These are phyloP conservation scores for Incumbomyces lentus DNA, from an alignment of 2,329 filamentous ascomycete species.

Conservation along the genomic window DNA sequence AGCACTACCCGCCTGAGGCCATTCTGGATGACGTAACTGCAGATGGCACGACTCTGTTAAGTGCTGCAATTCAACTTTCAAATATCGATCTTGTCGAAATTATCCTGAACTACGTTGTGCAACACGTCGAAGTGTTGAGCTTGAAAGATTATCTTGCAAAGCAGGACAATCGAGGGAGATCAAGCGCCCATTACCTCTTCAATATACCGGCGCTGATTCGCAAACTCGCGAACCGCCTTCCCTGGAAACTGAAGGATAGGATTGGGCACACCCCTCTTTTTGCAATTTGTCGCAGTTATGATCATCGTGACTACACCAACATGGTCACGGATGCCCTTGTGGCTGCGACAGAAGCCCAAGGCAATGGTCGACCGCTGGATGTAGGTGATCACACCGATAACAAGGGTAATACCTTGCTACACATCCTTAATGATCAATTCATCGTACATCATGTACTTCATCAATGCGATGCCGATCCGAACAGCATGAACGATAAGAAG, in stretches of 20 bases:
- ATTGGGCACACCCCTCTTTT: slow-evolving; percentile 98
- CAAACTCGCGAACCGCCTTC: slow-evolving; percentile 64
- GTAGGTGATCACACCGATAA: slow-evolving; percentile 84
- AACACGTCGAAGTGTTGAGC: slow-evolving; percentile 43
- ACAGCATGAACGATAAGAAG: slow-evolving; percentile 85
- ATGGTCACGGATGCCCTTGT: slow-evolving; percentile 80
- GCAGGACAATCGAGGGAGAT: slow-evolving; percentile 77
- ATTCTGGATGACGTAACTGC: slow-evolving; percentile 79
- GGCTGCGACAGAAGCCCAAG: slow-evolving; percentile 63
- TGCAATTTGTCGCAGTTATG: slow-evolving; percentile 87
- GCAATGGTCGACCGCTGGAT: slow-evolving; percentile 69
- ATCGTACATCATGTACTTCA: slow-evolving; percentile 66
- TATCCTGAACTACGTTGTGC: slow-evolving; percentile 60
- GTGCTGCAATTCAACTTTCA: slow-evolving; percentile 78
- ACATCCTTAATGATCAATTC: slow-evolving; percentile 80
- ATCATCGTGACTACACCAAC: slow-evolving; percentile 71
- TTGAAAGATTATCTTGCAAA: slow-evolving; percentile 59
- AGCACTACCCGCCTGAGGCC: slow-evolving; percentile 61
- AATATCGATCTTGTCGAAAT: slow-evolving; percentile 64
- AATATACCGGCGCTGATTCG: slow-evolving; percentile 73
- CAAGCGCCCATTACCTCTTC: slow-evolving; percentile 91
- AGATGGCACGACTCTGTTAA: slow-evolving; percentile 79
- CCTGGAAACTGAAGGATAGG: slow-evolving; percentile 85
- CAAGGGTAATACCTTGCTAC: slow-evolving; percentile 90
- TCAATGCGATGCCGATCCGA: slow-evolving; percentile 87